Percentiles rank a stretch among this genome's conserved stretches.
These are phyloP conservation scores for Pleurotus djamor DNA, from an alignment of 768 basidiomycete genomes.

Conservation along the genomic window DNA sequence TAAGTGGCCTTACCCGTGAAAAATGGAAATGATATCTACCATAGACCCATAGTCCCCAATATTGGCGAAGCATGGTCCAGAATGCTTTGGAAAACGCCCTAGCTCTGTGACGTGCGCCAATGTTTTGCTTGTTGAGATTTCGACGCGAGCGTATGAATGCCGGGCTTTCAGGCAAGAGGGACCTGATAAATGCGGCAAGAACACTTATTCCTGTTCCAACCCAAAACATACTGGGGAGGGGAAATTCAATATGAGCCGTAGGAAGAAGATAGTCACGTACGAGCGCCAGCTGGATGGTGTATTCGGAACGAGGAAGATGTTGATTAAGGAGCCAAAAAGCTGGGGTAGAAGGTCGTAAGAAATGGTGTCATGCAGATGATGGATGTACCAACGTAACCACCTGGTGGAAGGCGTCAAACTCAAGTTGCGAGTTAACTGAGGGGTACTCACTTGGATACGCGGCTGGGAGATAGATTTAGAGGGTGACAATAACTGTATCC, in stretches of 20 bases:
- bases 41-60: slow-evolving; percentile 64
- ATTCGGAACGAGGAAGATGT: slow-evolving; percentile 15
- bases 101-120: slow-evolving; percentile 35
- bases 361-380: not conserved
- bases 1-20: not conserved
- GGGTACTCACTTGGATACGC: slow-evolving; percentile 8
- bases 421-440: no score
- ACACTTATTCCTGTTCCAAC: slow-evolving; percentile 48
- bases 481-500: not conserved
- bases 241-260: not conserved
- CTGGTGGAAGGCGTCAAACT: not conserved
- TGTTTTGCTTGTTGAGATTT: slow-evolving; percentile 17
- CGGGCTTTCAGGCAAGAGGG: slow-evolving; percentile 53
- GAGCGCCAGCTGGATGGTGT: slow-evolving; percentile 15
- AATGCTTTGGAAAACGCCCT: slow-evolving; percentile 54
- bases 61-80: slow-evolving; percentile 50
- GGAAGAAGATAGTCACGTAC: not conserved
- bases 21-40: slow-evolving; percentile 1
- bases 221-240: slow-evolving; percentile 47
- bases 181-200: slow-evolving; percentile 51
- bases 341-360: not conserved
- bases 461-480: not conserved
- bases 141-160: slow-evolving; percentile 46
- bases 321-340: slow-evolving; percentile 13
- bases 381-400: slow-evolving; percentile 6